Base-by-base conservation (phyloP, 2,329 filamentous ascomycete species). In the Colletotrichum sojae region DNA sequence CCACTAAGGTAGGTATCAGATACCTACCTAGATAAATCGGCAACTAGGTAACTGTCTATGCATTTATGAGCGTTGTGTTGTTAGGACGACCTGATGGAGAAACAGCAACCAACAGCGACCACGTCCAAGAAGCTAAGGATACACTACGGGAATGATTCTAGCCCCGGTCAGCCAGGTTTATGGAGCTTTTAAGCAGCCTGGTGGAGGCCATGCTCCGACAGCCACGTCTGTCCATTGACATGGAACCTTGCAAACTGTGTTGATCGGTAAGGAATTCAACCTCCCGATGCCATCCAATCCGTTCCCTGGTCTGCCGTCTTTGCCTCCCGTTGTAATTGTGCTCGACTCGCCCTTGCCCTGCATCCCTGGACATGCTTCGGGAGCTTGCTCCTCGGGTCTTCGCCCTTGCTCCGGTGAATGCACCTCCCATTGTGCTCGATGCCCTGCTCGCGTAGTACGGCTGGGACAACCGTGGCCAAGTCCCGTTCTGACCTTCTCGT, bases 151-250 rank as follows among this genome's bases (percentile, higher is more conserved):
- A 36, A 9, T 12, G 18, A 15, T 13, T n/a, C 20, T n/a, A 40
- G 22, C 22, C 55, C 40, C 12, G 40, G 40, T 31, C 55, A 58
- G 57, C 61, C 36, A 43, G 61, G 61, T 57, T 49, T 57, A 51
- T 43, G 43, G 20, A 57, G 25, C 20, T 20, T 51, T 58, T n/a
- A 58, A 57, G 27, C 61, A 64, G 54, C 20, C 48, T 20, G 25
- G 51, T 63, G 45, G 45, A 58, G 31, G 45, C 58, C 43, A 25
- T 59, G 18, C 51, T 56, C 60, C 39, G 56, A 57, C 49, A 8
- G 13, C n/a, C 31, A 43, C 60, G 20, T 40, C 36, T 43, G 16
- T 27, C 61, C 31, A 25, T 20, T 15, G 16, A 10, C 60, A 46
- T 25, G 20, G n/a, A 49, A 62, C 48, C 49, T 62, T 62, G 49